Evolutionary conservation across 2,329 filamentous ascomycete species (phyloP).

Genomic region (Arthrobotrys sinensis): DNA sequence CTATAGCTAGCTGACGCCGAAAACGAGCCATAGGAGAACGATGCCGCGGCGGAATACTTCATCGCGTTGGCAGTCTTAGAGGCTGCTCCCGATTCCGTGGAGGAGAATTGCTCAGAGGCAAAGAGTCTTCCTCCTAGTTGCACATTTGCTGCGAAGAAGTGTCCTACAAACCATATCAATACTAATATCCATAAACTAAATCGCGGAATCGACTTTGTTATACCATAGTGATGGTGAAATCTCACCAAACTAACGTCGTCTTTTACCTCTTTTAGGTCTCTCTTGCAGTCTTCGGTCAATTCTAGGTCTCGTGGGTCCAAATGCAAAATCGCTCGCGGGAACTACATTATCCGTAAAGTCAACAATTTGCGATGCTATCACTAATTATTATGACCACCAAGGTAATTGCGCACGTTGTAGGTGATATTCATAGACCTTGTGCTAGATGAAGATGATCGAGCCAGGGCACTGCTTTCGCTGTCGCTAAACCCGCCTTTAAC

Average conservation of each 20-base stretch:
- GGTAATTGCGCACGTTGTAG: constrained; percentile 48
- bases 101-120: constrained; percentile 40
- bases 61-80: constrained; percentile 42
- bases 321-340: constrained; percentile 52
- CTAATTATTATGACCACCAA: neutral
- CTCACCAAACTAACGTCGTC: constrained; percentile 24
- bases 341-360: constrained; percentile 16
- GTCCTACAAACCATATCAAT: constrained; percentile 16
- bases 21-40: constrained; percentile 9
- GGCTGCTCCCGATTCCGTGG: neutral
- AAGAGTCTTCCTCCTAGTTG: constrained; percentile 59
- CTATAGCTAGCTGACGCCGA: constrained; percentile 26
- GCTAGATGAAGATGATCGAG: neutral
- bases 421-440: constrained; percentile 56
- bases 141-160: constrained; percentile 52
- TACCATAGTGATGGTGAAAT: constrained; percentile 51
- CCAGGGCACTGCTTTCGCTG: constrained; percentile 28
- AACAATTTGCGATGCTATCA: neutral
- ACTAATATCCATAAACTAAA: too few species aligned
- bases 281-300: constrained; percentile 44
- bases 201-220: neutral
- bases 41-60: constrained; percentile 44
- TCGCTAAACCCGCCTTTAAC: constrained; percentile 51
- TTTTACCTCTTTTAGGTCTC: constrained; percentile 19
- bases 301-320: constrained; percentile 45